Evolutionary conservation across 2,329 filamentous ascomycete genomes (phyloP).

Genomic region (Fusarium subtropicale): DNA sequence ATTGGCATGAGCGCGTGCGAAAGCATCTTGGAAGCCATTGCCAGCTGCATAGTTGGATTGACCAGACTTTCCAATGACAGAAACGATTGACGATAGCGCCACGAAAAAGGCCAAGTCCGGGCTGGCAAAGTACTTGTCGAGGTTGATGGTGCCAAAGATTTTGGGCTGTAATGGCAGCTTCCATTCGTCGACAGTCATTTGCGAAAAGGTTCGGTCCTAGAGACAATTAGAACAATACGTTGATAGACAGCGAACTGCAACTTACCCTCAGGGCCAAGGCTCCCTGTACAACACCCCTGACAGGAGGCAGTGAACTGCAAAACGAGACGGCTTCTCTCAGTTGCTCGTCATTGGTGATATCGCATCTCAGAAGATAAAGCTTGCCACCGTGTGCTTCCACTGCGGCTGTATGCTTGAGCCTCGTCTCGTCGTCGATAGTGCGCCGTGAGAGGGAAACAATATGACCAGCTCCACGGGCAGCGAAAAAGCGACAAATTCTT

Average conservation of each 20-base stretch:
- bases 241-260: rapidly evolving
- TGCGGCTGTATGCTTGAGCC: background rate
- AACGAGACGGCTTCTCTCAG: background rate
- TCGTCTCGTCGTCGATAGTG: slow-evolving; percentile 6
- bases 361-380: slow-evolving; percentile 1
- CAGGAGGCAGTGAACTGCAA: background rate
- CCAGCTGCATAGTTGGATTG: slow-evolving; percentile 15
- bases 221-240: background rate
- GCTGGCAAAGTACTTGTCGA: slow-evolving; percentile 3
- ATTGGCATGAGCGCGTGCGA: background rate
- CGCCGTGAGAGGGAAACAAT: slow-evolving; percentile 11
- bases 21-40: slow-evolving; percentile 12
- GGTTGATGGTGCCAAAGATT: slow-evolving; percentile 10
- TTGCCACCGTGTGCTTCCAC: background rate
- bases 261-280: slow-evolving; percentile 5
- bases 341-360: slow-evolving; percentile 3
- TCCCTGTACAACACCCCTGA: slow-evolving; percentile 8
- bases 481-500: slow-evolving; percentile 6
- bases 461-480: slow-evolving; percentile 11
- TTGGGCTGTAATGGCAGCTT: slow-evolving; percentile 10
- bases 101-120: slow-evolving; percentile 3
- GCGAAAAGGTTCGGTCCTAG: slow-evolving; percentile 11
- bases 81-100: slow-evolving; percentile 7
- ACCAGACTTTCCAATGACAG: slow-evolving; percentile 15
- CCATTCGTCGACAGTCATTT: slow-evolving; percentile 13